Percentiles rank a stretch among this genome's conserved stretches.
These are phyloP conservation scores for Sphaerulina vaccinii DNA, from an alignment of 2,329 filamentous ascomycete genomes.

Conservation along the genomic window DNA sequence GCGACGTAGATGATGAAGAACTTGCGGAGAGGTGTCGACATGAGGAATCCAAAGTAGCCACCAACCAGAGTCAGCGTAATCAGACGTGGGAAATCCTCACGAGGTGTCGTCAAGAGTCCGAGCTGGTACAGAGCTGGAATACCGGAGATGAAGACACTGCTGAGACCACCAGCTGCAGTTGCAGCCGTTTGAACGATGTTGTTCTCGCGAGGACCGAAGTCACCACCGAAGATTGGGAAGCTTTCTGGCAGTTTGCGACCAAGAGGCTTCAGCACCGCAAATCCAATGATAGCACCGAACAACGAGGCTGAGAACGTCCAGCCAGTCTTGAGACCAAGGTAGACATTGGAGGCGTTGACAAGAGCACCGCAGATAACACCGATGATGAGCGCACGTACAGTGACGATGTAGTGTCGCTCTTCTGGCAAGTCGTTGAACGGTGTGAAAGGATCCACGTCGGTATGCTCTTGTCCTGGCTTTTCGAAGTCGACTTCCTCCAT, in stretches of 20 bases:
- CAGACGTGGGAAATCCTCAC: constrained; percentile 57
- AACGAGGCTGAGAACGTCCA: constrained; percentile 44
- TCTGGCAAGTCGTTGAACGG: constrained; percentile 46
- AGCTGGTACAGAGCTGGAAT: constrained; percentile 62
- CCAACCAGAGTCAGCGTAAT: constrained; percentile 61
- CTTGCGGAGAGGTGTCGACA: constrained; percentile 47
- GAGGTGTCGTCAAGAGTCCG: constrained; percentile 51
- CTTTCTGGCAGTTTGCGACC: constrained; percentile 49
- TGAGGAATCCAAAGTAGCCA: constrained; percentile 63
- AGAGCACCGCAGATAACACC: constrained; percentile 58
- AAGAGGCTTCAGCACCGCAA: constrained; percentile 57
- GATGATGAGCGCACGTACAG: constrained; percentile 55
- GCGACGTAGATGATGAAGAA: constrained; percentile 68
- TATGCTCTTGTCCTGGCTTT: constrained; percentile 31
- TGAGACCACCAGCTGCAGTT: constrained; percentile 59
- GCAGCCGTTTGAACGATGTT: constrained; percentile 61
- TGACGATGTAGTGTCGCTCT: constrained; percentile 53
- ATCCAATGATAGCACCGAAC: constrained; percentile 56
- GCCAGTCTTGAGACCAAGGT: constrained; percentile 54
- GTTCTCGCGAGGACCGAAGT: constrained; percentile 62
- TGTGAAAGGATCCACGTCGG: constrained; percentile 41
- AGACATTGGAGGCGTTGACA: constrained; percentile 63
- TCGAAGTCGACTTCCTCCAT: constrained; percentile 31
- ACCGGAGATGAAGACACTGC: constrained; percentile 58
- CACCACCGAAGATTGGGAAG: constrained; percentile 54